Evolutionary conservation across 192 early-diverging fungal species (phyloP).

Genomic region (Backusella westeae): DNA sequence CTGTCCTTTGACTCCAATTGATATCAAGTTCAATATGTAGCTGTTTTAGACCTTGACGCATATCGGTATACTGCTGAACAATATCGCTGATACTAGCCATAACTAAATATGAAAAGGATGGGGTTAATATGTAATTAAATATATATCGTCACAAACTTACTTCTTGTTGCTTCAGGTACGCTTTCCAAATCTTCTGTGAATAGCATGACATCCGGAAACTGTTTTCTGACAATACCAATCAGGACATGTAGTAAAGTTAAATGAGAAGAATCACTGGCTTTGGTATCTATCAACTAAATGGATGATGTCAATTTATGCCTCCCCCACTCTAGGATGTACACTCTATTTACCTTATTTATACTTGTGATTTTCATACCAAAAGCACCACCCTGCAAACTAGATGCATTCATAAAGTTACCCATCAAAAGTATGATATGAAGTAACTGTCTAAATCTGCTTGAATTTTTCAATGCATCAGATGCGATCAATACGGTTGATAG

Average conservation of each 20-base stretch:
- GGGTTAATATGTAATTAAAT: not conserved
- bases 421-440: constrained; percentile 69
- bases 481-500: constrained; percentile 56
- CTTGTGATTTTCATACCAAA: constrained; percentile 80
- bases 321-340: not conserved
- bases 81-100: constrained; percentile 31
- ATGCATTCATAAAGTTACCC: constrained; percentile 84
- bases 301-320: too few species aligned
- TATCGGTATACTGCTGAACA: constrained; percentile 30
- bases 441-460: constrained; percentile 64
- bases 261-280: constrained; percentile 62
- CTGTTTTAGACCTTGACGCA: constrained; percentile 41
- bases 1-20: constrained; percentile 39
- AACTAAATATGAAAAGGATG: not conserved
- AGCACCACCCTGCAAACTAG: constrained; percentile 73
- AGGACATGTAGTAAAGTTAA: constrained; percentile 75
- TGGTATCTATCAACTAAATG: constrained; percentile 69
- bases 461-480: constrained; percentile 59
- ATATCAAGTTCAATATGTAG: constrained; percentile 42
- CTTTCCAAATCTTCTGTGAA: constrained; percentile 66
- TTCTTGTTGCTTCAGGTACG: constrained; percentile 63
- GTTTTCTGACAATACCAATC: constrained; percentile 58
- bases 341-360: constrained; percentile 63
- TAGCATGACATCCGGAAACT: constrained; percentile 54
- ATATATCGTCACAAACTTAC: constrained; percentile 20